Conservation (phyloP, 495 filamentous ascomycete genomes). For the Penicillium angulare region DNA sequence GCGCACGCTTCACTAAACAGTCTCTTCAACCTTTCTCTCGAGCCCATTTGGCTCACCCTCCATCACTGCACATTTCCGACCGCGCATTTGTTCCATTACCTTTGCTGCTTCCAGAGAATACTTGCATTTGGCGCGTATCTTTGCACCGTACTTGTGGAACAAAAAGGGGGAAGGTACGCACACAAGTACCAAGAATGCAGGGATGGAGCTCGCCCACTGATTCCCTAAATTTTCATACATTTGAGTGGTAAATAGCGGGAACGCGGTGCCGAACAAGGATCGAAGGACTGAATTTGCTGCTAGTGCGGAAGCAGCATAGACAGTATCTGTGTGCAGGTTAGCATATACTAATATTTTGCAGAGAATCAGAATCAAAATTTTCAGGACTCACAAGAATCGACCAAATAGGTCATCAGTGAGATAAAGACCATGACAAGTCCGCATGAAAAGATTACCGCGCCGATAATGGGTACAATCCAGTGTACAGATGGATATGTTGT, state of each 20-base stretch:
- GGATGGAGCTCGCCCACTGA: conserved; percentile 32
- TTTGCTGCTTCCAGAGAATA: conserved; percentile 60
- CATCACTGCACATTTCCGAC: too few relatives aligned
- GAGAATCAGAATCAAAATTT: too few relatives aligned
- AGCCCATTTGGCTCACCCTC: too few relatives aligned
- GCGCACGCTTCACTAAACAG: too few relatives aligned
- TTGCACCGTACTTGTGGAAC: conserved; percentile 62
- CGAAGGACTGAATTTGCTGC: background rate
- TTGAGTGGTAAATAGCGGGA: background rate
- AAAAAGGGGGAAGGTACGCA: conserved; percentile 69
- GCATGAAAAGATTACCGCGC: conserved; percentile 71
- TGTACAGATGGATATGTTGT: conserved; percentile 70
- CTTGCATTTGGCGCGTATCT: conserved; percentile 60
- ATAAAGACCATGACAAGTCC: conserved; percentile 78
- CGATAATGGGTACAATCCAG: conserved; percentile 70
- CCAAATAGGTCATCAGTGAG: conserved; percentile 66
- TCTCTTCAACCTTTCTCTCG: too few relatives aligned
- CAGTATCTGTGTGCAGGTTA: background rate
- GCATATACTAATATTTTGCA: too few relatives aligned
- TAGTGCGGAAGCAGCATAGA: background rate
- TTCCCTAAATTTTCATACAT: background rate
- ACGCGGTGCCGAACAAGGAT: background rate
- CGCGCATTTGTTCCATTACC: background rate
- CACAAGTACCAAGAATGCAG: conserved; percentile 63
- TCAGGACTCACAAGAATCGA: too few relatives aligned